These are phyloP conservation scores for Cryptococcus sp. DNA, from an alignment of 1,284 basidiomycete species.

Conservation along the genomic window DNA sequence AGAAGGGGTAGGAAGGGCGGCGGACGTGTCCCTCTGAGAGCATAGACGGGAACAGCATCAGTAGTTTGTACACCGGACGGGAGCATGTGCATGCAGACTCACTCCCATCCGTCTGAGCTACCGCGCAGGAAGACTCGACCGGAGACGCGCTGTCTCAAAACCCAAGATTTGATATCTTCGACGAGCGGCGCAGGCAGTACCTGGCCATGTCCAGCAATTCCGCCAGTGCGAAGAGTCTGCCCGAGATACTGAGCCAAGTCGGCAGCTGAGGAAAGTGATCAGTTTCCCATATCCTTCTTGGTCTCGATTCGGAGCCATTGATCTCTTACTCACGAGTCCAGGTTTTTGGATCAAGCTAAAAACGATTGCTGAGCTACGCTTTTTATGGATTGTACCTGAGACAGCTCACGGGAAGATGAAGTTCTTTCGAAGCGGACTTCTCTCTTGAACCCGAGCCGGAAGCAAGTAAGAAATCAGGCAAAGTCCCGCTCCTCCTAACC, in stretches of 20 bases:
- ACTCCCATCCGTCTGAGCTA: slow-evolving; percentile 37
- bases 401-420: slow-evolving; percentile 23
- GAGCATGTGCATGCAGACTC: slow-evolving; percentile 11
- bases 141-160: slow-evolving; percentile 39
- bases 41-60: neutral
- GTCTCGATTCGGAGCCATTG: too few relatives aligned
- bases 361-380: slow-evolving; percentile 11
- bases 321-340: slow-evolving; percentile 38
- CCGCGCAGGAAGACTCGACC: slow-evolving; percentile 39
- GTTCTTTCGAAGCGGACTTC: slow-evolving; percentile 13
- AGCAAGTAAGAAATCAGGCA: slow-evolving; percentile 22
- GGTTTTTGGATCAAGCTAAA: slow-evolving; percentile 33
- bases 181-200: slow-evolving; percentile 40
- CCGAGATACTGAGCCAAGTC: slow-evolving; percentile 43
- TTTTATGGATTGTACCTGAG: neutral
- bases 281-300: neutral
- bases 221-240: slow-evolving; percentile 42
- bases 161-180: slow-evolving; percentile 48
- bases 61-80: neutral
- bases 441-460: neutral
- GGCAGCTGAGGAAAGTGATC: slow-evolving; percentile 5
- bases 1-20: slow-evolving; percentile 48
- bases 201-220: slow-evolving; percentile 36
- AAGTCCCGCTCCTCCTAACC: slow-evolving; percentile 28
- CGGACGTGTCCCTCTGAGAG: slow-evolving; percentile 29